Evolutionary conservation across 176 grass and related monocot species (phyloP), one percentile per base, ranked within the genome.

Genomic region (Triticum timopheevii): DNA sequence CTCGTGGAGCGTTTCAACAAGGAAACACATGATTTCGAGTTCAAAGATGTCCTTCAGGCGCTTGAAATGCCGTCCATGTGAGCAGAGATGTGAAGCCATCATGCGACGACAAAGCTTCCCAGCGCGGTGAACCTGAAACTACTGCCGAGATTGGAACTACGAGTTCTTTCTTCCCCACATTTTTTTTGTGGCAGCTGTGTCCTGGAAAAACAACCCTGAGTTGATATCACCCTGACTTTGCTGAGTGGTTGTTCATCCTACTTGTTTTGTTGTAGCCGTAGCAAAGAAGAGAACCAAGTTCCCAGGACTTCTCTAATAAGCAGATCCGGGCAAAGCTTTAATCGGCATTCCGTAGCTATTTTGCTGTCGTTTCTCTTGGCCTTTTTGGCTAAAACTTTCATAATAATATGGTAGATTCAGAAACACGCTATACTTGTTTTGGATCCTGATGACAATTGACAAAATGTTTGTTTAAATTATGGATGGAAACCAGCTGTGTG

Each of bases 1-100:
- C 89, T 98, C 30, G 92, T 98, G 1, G 93, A 98, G 84, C 86
- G 84, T 25, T 98, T 98, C 92, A 98, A 98, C 85, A 98, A 92
- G 90, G 78, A 91, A 80, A 89, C 96, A 20, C 74, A 84, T 2
- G 96, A 98, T 8, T 98, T 98, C 77, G 96, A 95, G 79, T 98
- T 98, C 65, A 91, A 86, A 80, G 92, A 93, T 73, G 93, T 96
- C 62, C 90, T 98, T 38, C 88, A 92, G 72, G 90, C 86, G 33
- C 93, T 98, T 79, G 92, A 94, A 49, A 98, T 98, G 96, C 92
- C 96, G 33, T 91, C 80, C 74, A 80, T 98, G 44, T 96, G 84
- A 96, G 66, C 68, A 35, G 44, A 33, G 44, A 33, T 80, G 65
- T 61, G 66, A 22, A 22, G 82, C 36, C 68, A 61, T 83, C 8